Percentiles rank a stretch among this genome's conserved stretches.
Conservation (phyloP, 768 basidiomycete genomes). For the Boletus insuetus region DNA sequence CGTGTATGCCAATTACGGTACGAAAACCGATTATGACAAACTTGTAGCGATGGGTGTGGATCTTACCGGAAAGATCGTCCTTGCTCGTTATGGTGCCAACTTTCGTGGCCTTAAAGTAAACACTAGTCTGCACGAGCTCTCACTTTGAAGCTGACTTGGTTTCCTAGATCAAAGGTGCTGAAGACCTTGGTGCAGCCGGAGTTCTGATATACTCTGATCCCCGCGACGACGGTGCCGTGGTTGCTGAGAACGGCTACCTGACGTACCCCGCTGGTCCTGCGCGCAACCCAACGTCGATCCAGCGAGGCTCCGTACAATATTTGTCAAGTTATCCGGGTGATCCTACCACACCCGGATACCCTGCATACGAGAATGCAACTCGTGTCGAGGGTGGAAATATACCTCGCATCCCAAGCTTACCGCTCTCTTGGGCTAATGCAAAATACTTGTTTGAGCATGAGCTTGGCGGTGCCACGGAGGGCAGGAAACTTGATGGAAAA, state of each 20-base stretch:
- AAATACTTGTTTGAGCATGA: conserved; percentile 59
- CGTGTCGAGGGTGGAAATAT: conserved; percentile 58
- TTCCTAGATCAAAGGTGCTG: conserved; percentile 70
- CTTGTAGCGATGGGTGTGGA: conserved; percentile 65
- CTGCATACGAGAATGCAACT: conserved; percentile 81
- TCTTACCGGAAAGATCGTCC: conserved; percentile 73
- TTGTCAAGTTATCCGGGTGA: conserved; percentile 66
- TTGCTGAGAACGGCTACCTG: conserved; percentile 69
- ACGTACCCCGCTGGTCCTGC: conserved; percentile 81
- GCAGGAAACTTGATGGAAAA: conserved; percentile 45
- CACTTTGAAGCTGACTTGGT: conserved; percentile 7
- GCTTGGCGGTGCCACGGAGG: conserved; percentile 40
- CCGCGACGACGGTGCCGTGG: conserved; percentile 80
- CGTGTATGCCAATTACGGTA: conserved; percentile 81
- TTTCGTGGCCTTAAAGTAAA: conserved; percentile 85
- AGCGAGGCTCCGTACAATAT: conserved; percentile 81
- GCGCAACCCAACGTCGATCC: conserved; percentile 75
- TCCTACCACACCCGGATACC: conserved; percentile 84
- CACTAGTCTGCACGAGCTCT: conserved; percentile 1
- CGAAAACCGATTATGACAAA: conserved; percentile 64
- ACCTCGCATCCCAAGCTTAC: conserved; percentile 77
- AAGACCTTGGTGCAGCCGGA: conserved; percentile 78
- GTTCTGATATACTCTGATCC: conserved; percentile 84
- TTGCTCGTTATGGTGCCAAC: conserved; percentile 71
- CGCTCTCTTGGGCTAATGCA: conserved; percentile 86